Evolutionary conservation across 2,329 filamentous ascomycete genomes (phyloP).

Genomic region (Aschersonia sp.): DNA sequence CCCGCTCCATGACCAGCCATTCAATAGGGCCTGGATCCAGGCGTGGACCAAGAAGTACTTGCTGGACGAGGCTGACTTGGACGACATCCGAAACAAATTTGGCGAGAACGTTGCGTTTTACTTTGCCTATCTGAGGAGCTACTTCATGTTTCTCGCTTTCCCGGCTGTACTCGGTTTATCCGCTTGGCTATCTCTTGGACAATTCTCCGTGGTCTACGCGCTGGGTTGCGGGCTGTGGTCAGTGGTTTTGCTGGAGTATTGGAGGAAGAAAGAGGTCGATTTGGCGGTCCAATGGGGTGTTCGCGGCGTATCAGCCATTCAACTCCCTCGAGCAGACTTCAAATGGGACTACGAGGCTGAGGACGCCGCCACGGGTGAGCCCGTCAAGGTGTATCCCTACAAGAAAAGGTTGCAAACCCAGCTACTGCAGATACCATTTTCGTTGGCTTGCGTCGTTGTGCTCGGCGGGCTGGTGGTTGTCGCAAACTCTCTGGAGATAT

Average conservation of each 20-base stretch:
- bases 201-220: constrained; percentile 73
- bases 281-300: constrained; percentile 82
- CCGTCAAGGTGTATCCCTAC: constrained; percentile 59
- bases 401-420: constrained; percentile 64
- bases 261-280: constrained; percentile 87
- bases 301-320: constrained; percentile 67
- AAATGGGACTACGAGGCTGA: constrained; percentile 60
- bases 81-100: constrained; percentile 61
- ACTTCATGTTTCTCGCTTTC: constrained; percentile 75
- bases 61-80: constrained; percentile 51
- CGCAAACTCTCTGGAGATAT: constrained; percentile 88
- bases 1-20: constrained; percentile 61
- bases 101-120: constrained; percentile 86
- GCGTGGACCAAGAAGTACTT: constrained; percentile 60
- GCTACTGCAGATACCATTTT: constrained; percentile 73
- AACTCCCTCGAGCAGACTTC: constrained; percentile 66
- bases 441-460: constrained; percentile 53
- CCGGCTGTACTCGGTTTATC: constrained; percentile 65
- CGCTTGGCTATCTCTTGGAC: constrained; percentile 69
- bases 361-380: constrained; percentile 73
- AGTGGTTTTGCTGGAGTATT: constrained; percentile 83
- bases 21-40: constrained; percentile 65
- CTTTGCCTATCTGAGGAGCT: constrained; percentile 85
- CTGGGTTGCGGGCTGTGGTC: constrained; percentile 73
- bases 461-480: constrained; percentile 72